Conservation (phyloP, 116 monocot genomes). For the Papilionanthe hybrid region DNA sequence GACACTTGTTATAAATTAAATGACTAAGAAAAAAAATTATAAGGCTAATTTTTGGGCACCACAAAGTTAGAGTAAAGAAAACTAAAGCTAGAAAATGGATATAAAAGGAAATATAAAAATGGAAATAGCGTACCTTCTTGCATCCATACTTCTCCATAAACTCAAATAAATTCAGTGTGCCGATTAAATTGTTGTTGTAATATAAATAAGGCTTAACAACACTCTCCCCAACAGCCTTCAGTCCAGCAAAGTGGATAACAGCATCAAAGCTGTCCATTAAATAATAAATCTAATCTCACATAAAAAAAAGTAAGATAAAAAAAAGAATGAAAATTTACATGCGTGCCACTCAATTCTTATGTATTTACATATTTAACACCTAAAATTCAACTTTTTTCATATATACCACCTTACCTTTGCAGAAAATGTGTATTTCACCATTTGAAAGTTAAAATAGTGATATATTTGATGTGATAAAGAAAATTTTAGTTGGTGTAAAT, state of each 20-base stretch:
- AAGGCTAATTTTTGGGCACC: background rate
- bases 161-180: constrained; percentile 62
- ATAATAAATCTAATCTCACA: background rate
- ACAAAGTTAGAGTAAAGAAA: background rate
- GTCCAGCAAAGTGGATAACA: constrained; percentile 81
- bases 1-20: background rate
- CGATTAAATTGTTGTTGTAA: constrained; percentile 66
- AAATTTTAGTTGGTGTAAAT: too few relatives aligned
- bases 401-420: too few relatives aligned
- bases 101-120: background rate
- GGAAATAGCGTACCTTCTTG: constrained; percentile 43
- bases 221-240: constrained; percentile 85
- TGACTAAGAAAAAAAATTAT: background rate
- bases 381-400: too few relatives aligned
- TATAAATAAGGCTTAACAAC: constrained; percentile 58
- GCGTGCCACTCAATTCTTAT: too few relatives aligned
- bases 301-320: too few relatives aligned
- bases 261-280: constrained; percentile 55
- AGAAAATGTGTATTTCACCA: too few relatives aligned
- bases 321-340: too few relatives aligned
- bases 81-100: background rate
- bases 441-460: too few relatives aligned
- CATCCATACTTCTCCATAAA: constrained; percentile 62
- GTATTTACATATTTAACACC: too few relatives aligned
- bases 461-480: too few relatives aligned